phyloP scores from a whole-genome alignment of 345 rosid species.

The Murraya koenigii region DNA sequence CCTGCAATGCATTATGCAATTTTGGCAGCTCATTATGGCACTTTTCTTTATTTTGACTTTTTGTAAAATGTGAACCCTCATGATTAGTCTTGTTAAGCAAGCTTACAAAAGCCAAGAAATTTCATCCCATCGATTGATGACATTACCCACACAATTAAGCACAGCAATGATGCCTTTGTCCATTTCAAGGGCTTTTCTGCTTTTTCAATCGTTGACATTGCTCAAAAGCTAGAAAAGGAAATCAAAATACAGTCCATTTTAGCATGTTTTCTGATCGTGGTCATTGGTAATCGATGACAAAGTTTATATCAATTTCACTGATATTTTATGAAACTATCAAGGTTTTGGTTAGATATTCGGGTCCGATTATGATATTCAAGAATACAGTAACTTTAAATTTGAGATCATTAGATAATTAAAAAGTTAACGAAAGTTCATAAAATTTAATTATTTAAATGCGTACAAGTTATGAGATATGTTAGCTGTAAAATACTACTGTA shows the following conservation, averaged over 20 bases:
- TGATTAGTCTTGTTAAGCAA: constrained; percentile 23
- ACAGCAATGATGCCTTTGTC: constrained; percentile 12
- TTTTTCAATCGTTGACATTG: constrained; percentile 18
- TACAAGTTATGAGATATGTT: too few species aligned
- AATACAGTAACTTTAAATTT: too few species aligned
- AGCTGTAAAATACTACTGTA: too few species aligned
- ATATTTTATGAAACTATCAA: neutral
- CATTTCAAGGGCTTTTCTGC: constrained; percentile 10
- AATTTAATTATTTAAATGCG: too few species aligned
- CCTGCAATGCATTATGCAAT: constrained; percentile 5
- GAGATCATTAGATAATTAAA: too few species aligned
- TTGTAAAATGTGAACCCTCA: neutral
- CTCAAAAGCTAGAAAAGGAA: neutral
- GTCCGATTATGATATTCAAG: too few species aligned
- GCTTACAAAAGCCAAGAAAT: constrained; percentile 12
- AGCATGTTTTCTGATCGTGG: constrained; percentile 4
- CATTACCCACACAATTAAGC: constrained; percentile 15
- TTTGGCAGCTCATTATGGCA: constrained; percentile 11
- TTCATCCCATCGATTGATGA: constrained; percentile 12
- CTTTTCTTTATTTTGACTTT: neutral
- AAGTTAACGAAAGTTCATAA: too few species aligned
- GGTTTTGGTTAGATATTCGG: neutral
- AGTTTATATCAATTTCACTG: neutral
- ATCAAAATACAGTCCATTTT: neutral
- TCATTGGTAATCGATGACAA: constrained; percentile 2